A percentile compares a stretch with the other conserved stretches of the same genome.
Evolutionary conservation across 2,329 filamentous ascomycete species (phyloP).

Genomic region (Plectosphaerella sp.): DNA sequence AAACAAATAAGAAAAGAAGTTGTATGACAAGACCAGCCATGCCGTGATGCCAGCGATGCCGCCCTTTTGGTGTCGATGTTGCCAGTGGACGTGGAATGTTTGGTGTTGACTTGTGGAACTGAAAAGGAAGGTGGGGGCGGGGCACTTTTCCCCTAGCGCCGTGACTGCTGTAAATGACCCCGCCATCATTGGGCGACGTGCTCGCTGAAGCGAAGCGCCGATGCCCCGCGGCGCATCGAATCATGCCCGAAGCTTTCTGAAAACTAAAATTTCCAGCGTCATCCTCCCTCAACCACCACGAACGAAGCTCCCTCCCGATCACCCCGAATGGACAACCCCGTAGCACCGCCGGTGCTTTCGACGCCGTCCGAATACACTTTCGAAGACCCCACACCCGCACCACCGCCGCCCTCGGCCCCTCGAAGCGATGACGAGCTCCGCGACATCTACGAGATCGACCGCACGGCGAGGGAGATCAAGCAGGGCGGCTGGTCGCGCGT

Average conservation of each 20-base stretch:
- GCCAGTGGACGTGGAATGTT: no score
- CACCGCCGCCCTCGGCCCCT: slow-evolving; percentile 23
- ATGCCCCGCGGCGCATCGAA: neutral
- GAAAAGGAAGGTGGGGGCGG: neutral
- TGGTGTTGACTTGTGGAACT: no score
- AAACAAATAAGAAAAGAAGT: no score
- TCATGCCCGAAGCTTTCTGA: neutral
- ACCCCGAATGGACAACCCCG: neutral
- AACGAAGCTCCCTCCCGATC: slow-evolving; percentile 25
- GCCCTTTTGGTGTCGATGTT: no score
- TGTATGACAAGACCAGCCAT: no score
- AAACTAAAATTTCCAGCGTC: slow-evolving; percentile 2
- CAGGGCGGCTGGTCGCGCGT: slow-evolving; percentile 68
- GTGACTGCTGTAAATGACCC: neutral
- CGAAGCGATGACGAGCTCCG: slow-evolving; percentile 63
- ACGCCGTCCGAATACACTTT: slow-evolving; percentile 58
- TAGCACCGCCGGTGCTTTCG: slow-evolving; percentile 54
- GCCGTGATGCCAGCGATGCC: no score
- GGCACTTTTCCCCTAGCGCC: neutral
- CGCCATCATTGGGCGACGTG: neutral
- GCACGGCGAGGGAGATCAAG: slow-evolving; percentile 74
- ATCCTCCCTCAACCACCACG: neutral
- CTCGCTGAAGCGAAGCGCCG: neutral
- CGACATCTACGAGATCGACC: slow-evolving; percentile 77
- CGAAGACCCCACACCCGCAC: slow-evolving; percentile 41